Percentiles rank a stretch among this genome's conserved stretches.
Conservation (phyloP, 2,329 filamentous ascomycete species). For the Gaeumannomyces tritici region DNA sequence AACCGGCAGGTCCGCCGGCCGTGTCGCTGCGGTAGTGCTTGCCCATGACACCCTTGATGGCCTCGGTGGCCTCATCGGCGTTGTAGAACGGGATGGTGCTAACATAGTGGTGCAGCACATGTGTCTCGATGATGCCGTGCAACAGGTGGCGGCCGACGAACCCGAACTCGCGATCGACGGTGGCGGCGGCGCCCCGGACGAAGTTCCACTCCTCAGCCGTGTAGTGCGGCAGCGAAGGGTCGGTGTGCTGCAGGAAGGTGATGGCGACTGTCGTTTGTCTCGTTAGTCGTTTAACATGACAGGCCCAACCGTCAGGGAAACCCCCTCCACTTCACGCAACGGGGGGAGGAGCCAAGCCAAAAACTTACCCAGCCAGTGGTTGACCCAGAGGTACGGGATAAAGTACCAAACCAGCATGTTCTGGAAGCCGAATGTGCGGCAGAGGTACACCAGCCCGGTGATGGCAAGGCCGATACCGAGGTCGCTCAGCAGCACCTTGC, state of each 20-base stretch:
- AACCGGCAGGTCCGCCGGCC: conserved; percentile 67
- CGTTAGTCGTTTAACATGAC: background rate
- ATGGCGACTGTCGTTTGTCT: conserved; percentile 63
- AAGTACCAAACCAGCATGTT: conserved; percentile 95
- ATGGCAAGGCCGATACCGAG: conserved; percentile 61
- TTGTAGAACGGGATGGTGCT: conserved; percentile 63
- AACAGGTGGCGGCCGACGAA: conserved; percentile 84
- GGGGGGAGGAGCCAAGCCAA: background rate
- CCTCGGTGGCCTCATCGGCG: conserved; percentile 16
- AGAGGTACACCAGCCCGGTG: conserved; percentile 56
- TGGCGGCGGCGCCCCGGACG: conserved; percentile 82
- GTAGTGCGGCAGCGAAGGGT: conserved; percentile 89
- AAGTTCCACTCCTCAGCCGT: conserved; percentile 79
- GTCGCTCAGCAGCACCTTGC: conserved; percentile 79
- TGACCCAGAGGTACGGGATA: conserved; percentile 91
- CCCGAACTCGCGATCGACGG: conserved; percentile 92
- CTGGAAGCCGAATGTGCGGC: conserved; percentile 68
- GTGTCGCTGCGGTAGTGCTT: conserved; percentile 84
- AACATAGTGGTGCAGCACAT: conserved; percentile 95
- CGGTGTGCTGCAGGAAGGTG: conserved; percentile 93
- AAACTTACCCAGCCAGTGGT: conserved; percentile 92
- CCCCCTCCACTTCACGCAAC: background rate
- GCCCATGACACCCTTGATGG: conserved; percentile 76
- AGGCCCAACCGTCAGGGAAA: background rate
- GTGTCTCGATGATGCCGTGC: conserved; percentile 93